Evolutionary conservation across 2,329 filamentous ascomycete species (phyloP), one percentile per base, ranked within the genome.

Genomic region (Talaromyces sp.): DNA sequence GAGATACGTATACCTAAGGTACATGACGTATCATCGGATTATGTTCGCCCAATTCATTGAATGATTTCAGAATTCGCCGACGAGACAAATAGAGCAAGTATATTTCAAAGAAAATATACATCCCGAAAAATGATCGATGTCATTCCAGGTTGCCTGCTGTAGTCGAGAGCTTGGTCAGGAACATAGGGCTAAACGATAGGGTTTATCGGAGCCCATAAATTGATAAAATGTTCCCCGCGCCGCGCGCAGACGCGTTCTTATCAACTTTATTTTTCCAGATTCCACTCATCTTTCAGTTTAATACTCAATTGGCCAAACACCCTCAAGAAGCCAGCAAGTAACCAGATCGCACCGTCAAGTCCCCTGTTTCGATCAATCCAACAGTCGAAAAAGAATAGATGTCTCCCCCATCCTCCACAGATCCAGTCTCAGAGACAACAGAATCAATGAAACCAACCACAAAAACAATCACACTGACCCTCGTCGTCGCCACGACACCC

Each of bases 401-500:
- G 37, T 65, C 71, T 69, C 67, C 74, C 73, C 71, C 70, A 63
- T 58, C 69, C 71, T 11, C 66, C 59, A 61, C 52, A 63, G 65
- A 69, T 64, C 14, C 67, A 60, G 33, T 61, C 47, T 58, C 39
- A 8, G 13, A 61, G 47, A 58, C 56, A 31, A 6, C 7, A 45
- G 19, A 16, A 7, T 5, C 19, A 45, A 59, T 59, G 37, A 60
- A 66, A 33, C 65, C 67, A 64, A 57, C 49, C 63, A 50, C 50
- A 56, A 31, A 65, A 52, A 67, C 67, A 69, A 69, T 73, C 66
- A 54, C 92, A 69, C 82, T 97, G 62, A 97, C 92, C n/a, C 86
- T 97, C 72, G 90, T 98, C 77, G 92, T 97, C 72, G 94, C 93
- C 19, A 96, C 93, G n/a, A 89, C 89, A 61, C 83, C 82, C 45